Conservation (phyloP, 2,329 filamentous ascomycete genomes). For the Albifimbria verrucaria region DNA sequence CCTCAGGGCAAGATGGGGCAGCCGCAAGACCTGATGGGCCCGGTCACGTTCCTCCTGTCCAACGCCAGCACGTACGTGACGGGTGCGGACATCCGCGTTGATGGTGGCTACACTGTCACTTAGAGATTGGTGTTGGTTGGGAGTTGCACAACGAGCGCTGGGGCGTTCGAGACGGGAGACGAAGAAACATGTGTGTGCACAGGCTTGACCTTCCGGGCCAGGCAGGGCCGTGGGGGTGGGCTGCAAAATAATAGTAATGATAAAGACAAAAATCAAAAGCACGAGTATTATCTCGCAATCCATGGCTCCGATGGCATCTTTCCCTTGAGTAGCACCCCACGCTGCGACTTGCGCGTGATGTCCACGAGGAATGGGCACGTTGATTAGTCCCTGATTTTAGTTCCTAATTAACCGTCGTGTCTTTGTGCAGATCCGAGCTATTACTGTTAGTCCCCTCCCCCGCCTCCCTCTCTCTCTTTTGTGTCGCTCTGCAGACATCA, state of each 20-base stretch:
- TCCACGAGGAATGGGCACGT: no score
- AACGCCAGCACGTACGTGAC: conserved; percentile 72
- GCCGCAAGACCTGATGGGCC: conserved; percentile 89
- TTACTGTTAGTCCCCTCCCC: neutral
- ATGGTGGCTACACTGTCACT: conserved; percentile 85
- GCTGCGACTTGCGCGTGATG: no score
- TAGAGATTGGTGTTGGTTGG: conserved; percentile 32
- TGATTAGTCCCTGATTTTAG: no score
- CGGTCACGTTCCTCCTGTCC: conserved; percentile 80
- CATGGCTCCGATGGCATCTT: no score
- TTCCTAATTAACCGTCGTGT: neutral
- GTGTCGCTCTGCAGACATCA: neutral
- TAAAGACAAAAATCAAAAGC: neutral
- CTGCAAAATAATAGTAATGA: neutral
- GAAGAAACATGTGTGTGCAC: no score
- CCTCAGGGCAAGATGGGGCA: conserved; percentile 91
- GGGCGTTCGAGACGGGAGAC: no score
- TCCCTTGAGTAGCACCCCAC: no score
- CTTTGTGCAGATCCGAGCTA: neutral
- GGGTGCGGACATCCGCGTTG: conserved; percentile 75
- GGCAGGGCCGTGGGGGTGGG: neutral
- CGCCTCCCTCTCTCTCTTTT: neutral
- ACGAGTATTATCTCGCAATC: neutral
- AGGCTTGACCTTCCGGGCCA: no score
- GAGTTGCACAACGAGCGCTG: no score